Evolutionary conservation across 768 basidiomycete species (phyloP), one percentile per base, ranked within the genome.

Genomic region (Crepidotus variabilis): DNA sequence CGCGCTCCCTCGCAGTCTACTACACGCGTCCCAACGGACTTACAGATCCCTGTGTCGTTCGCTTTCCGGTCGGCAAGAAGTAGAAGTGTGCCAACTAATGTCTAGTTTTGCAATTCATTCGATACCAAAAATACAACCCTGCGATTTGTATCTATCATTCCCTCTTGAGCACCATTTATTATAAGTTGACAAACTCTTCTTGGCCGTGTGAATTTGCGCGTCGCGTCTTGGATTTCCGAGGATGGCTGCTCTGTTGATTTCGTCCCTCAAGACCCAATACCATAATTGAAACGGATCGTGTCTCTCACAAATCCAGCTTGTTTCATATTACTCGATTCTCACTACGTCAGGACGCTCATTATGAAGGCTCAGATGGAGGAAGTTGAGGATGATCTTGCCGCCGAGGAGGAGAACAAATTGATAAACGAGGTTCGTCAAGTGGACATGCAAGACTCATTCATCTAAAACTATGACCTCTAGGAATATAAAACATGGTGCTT

Each of bases 391-490:
- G 88, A 92, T 69, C 80, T 86, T 47, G 85, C 82, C 4, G 88
- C 90, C 4, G 90, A 92, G 70, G 90, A 92, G 65, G 90, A 90
- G 74, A 92, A 92, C 71, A 92, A 92, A 61, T 72, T 92, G 51
- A 91, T 92, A 67, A 92, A 92, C 63, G 90, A 92, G 82, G 90
- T 91, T 62, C 43, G 78, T 70, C 43, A 20, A 28, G 28, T 8
- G 28, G 28, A 28, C 28, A 28, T 28, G 28, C 4, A 28, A 28
- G 28, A 28, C 28, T 8, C 3, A 28, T 8, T 28, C 28, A 4
- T 3, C 28, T 28, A 8, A 28, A 28, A 28, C 4, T 34, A 50
- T n/a, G 33, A 47, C 47, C 23, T 55, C 28, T 57, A 92, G 88
- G 90, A 92, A 70, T 92, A 92, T 68, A 92, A 92, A 72, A 90